phyloP scores from a whole-genome alignment of 2,329 filamentous ascomycete species.

The Lachnellula subtilissima region DNA sequence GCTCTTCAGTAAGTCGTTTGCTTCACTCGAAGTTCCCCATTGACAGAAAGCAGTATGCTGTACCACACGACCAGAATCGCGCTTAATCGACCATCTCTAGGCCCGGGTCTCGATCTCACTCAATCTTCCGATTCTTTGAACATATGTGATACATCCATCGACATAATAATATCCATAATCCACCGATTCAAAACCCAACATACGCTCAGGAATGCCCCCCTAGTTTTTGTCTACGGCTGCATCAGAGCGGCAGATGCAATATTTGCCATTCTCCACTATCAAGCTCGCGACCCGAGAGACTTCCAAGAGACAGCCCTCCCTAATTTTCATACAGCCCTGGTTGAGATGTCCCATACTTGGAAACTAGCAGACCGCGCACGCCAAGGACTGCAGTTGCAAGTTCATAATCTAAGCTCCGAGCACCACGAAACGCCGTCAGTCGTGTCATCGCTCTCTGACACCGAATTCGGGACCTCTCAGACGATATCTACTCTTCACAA shows the following conservation, averaged over 20 bases:
- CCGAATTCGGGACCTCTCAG: no score
- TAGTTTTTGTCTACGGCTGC: slow-evolving; percentile 9
- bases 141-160: slow-evolving; percentile 8
- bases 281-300: no score
- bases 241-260: slow-evolving; percentile 10
- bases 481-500: no score
- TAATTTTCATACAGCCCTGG: no score
- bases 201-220: slow-evolving; percentile 2
- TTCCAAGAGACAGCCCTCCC: no score
- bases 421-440: no score
- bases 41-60: neutral
- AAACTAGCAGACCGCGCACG: no score
- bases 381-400: no score
- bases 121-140: neutral
- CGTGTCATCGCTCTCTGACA: no score
- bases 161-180: slow-evolving; percentile 6
- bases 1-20: slow-evolving; percentile 9
- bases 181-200: slow-evolving; percentile 12
- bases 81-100: neutral
- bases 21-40: neutral
- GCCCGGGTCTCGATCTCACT: neutral
- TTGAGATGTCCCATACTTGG: no score
- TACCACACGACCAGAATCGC: neutral
- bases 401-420: no score
- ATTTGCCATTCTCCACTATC: neutral